Percentiles rank a stretch among this genome's conserved stretches.
Evolutionary conservation across 1,284 basidiomycete genomes (phyloP).

Genomic region (Ceratorhiza oryzae-sativae): DNA sequence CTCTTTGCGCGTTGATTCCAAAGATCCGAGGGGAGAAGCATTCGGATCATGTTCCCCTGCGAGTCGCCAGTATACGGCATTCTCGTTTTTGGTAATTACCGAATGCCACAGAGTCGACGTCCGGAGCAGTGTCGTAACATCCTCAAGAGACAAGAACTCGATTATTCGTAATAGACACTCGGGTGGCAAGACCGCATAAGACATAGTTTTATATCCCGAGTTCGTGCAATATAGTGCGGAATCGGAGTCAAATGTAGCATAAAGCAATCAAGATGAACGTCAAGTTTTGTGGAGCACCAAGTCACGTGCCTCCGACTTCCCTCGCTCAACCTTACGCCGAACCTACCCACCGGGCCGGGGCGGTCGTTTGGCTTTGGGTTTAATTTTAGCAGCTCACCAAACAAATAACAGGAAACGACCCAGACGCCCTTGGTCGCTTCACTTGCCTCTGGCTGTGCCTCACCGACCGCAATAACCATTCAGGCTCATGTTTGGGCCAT

Average conservation of each 20-base stretch:
- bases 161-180: slow-evolving; percentile 27
- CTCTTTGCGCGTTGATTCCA: neutral
- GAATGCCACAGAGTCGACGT: slow-evolving; percentile 19
- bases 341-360: too few relatives aligned
- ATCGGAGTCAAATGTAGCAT: neutral
- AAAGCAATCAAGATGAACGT: neutral
- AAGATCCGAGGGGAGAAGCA: neutral
- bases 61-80: slow-evolving; percentile 15
- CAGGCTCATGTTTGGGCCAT: too few relatives aligned
- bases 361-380: too few relatives aligned
- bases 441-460: too few relatives aligned
- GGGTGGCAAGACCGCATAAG: slow-evolving; percentile 8
- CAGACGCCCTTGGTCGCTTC: too few relatives aligned
- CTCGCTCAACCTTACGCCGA: too few relatives aligned
- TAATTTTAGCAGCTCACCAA: too few relatives aligned
- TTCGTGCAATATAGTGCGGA: neutral
- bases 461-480: too few relatives aligned
- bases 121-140: neutral
- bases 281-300: neutral
- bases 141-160: slow-evolving; percentile 13
- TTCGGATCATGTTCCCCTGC: neutral
- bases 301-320: neutral
- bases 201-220: neutral
- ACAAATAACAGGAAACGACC: too few relatives aligned
- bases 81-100: slow-evolving; percentile 19